These are phyloP conservation scores for Gastrodia elata DNA, from an alignment of 106 monocot genomes.

Conservation along the genomic window DNA sequence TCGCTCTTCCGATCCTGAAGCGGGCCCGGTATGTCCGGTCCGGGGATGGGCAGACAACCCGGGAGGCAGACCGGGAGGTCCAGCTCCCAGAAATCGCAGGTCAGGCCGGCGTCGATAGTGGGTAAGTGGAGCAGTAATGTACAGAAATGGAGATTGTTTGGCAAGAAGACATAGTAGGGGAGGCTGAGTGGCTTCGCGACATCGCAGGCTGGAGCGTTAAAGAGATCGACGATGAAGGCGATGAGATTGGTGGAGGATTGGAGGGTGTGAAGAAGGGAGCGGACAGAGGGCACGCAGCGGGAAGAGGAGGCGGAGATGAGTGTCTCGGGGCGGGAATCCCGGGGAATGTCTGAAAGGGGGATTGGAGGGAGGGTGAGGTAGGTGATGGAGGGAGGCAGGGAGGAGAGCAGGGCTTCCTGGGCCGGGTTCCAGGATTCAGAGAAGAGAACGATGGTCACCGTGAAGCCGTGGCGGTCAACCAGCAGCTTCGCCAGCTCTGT, in stretches of 20 bases:
- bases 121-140: constrained; percentile 23
- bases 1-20: constrained; percentile 20
- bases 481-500: constrained; percentile 24
- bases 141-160: constrained; percentile 16
- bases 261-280: constrained; percentile 17
- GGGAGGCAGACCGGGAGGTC: constrained; percentile 30
- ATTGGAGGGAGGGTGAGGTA: constrained; percentile 30
- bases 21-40: constrained; percentile 15
- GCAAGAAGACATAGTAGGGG: constrained; percentile 32
- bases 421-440: constrained; percentile 10
- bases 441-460: constrained; percentile 40
- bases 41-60: constrained; percentile 32
- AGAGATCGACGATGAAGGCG: constrained; percentile 57
- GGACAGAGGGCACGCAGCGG: constrained; percentile 35
- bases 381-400: constrained; percentile 32
- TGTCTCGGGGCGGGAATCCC: constrained; percentile 19
- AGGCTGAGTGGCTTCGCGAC: constrained; percentile 25
- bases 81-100: constrained; percentile 31
- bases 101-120: constrained; percentile 3
- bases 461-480: constrained; percentile 24
- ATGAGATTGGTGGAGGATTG: constrained; percentile 10
- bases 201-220: constrained; percentile 17
- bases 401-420: constrained; percentile 20
- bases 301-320: constrained; percentile 11
- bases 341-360: constrained; percentile 36